Evolutionary conservation across 2,329 filamentous ascomycete genomes (phyloP), one percentile per base, ranked within the genome.

Genomic region (Cladosporium oxysporum): DNA sequence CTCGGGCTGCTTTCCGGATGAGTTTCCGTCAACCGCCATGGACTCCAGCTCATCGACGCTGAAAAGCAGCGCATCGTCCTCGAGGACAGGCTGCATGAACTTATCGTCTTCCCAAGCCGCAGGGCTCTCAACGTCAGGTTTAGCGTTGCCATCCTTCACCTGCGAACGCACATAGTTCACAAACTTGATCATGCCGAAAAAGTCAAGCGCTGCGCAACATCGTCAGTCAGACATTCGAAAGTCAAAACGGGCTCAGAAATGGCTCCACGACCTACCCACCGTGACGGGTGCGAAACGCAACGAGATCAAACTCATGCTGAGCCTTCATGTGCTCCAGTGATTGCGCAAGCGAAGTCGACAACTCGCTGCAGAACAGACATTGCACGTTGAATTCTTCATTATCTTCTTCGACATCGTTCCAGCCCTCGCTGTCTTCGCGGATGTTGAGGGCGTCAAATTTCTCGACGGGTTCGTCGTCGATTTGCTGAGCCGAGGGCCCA

Each of bases 11-110:
- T 66, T 60, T 14, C 64, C 64, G 29, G 16, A 33, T 21, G 12
- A 23, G 29, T 12, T 28, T 29, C 10, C 37, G 21, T 33, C 50
- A 12, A 44, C 33, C 31, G 53, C 47, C 49, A 61, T 59, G 28
- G 57, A 55, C 11, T 84, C 83, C 21, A 96, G 82, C 68, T 97
- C 95, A 69, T 96, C 94, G 23, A 99, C 83, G 65, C 87, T 91
- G 75, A 96, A 93, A 35, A 99, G 87, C 62, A 98, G 82, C 4
- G 93, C 91, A 76, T 99, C 95, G 71, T 97, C 92, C 66, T 95
- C 90, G 8, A 99, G 80, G 4, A 93, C 89, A 0, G 95, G 95
- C 75, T 91, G 90, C 66, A 99, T 83, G 74, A 89, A 96, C 69
- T 85, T 84, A 69, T 98, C 94, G 68, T 92, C 87, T n/a, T 88